Evolutionary conservation across 371 early-diverging fungal species (phyloP).

Genomic region (Haplosporangium sp.): DNA sequence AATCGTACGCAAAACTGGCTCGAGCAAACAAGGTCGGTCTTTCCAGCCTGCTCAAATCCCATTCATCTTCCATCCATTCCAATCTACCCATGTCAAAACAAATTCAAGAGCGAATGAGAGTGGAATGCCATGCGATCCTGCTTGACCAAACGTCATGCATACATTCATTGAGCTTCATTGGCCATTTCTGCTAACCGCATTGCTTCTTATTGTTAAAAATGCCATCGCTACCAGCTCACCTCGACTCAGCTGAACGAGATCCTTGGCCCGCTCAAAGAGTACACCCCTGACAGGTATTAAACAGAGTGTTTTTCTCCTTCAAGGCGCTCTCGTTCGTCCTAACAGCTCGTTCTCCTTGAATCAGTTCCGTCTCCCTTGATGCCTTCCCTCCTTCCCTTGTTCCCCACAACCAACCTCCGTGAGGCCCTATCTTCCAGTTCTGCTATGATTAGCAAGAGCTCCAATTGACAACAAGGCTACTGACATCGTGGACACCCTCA

Average conservation of each 20-base stretch:
- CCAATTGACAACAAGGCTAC: too few species aligned
- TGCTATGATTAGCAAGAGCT: too few species aligned
- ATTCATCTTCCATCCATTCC: neutral
- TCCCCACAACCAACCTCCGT: neutral
- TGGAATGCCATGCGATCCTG: too few species aligned
- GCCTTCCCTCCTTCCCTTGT: neutral
- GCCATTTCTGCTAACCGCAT: neutral
- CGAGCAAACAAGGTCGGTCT: slow-evolving; percentile 36
- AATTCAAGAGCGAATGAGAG: too few species aligned
- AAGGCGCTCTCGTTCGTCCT: neutral
- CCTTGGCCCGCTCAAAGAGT: slow-evolving; percentile 22
- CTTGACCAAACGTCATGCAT: too few species aligned
- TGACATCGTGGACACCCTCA: too few species aligned
- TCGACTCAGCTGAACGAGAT: slow-evolving; percentile 40
- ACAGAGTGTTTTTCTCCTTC: slow-evolving; percentile 5
- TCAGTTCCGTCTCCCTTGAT: neutral
- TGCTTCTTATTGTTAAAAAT: too few species aligned
- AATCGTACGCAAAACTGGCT: slow-evolving; percentile 18
- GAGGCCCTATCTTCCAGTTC: neutral
- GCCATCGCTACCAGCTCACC: slow-evolving; percentile 38
- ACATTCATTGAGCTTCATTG: slow-evolving; percentile 1
- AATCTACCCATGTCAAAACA: neutral
- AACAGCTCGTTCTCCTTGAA: neutral
- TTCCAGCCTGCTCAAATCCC: neutral
- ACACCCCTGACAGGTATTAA: slow-evolving; percentile 27